Evolutionary conservation across 2,329 filamentous ascomycete genomes (phyloP).

Genomic region (Anisogramma anomala): DNA sequence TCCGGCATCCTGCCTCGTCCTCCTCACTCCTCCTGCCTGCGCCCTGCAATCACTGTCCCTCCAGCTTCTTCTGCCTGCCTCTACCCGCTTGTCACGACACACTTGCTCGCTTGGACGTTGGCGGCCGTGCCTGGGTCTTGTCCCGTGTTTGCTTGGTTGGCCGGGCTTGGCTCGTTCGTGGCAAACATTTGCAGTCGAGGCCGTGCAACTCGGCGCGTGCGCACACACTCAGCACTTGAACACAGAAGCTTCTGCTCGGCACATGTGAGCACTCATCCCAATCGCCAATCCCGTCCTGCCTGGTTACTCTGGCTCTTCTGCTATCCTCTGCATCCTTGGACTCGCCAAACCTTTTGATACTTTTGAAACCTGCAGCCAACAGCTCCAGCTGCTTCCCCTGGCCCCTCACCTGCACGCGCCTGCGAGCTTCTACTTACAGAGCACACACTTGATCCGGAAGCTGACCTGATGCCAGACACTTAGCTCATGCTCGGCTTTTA

Average conservation of each 20-base stretch:
- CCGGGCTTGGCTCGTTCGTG: slow-evolving; percentile 2
- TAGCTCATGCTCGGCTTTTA: too few relatives aligned
- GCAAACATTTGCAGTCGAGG: not conserved
- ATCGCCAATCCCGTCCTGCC: slow-evolving; percentile 2
- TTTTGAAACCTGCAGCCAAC: slow-evolving; percentile 15
- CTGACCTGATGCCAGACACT: too few relatives aligned
- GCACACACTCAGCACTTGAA: too few relatives aligned
- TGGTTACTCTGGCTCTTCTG: not conserved
- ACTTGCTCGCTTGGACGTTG: not conserved
- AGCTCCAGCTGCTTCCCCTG: slow-evolving; percentile 5
- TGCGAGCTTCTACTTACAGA: too few relatives aligned
- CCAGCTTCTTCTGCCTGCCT: not conserved
- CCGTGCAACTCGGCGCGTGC: too few relatives aligned
- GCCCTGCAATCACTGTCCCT: not conserved
- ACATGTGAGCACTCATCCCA: slow-evolving; percentile 1
- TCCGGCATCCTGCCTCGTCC: slow-evolving; percentile 8
- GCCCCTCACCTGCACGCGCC: slow-evolving; percentile 6
- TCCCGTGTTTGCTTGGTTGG: not conserved
- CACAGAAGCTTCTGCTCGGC: not conserved
- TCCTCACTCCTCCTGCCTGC: slow-evolving; percentile 1
- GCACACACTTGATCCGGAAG: too few relatives aligned
- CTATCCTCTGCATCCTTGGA: slow-evolving; percentile 1
- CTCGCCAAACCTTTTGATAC: slow-evolving; percentile 8
- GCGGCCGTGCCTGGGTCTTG: too few relatives aligned
- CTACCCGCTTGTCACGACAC: too few relatives aligned